These are phyloP conservation scores for Acer yangbiense DNA, from an alignment of 345 rosid species.

Conservation along the genomic window DNA sequence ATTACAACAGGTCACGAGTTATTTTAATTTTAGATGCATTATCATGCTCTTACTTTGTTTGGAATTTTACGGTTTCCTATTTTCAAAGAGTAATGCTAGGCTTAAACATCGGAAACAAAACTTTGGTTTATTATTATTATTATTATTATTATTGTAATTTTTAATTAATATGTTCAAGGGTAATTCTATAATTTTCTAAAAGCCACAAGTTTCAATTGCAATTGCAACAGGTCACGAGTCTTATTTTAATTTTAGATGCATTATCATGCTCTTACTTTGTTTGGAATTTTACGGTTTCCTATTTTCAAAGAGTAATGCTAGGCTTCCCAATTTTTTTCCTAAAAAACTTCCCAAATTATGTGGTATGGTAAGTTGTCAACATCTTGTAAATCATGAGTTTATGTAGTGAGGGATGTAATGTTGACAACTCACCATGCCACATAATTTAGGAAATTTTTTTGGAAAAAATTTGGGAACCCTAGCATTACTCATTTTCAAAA, in stretches of 20 bases:
- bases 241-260: background rate
- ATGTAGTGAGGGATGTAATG: no score
- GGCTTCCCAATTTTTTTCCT: no score
- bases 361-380: no score
- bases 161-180: background rate
- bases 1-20: background rate
- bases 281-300: background rate
- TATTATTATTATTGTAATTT: background rate
- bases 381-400: no score
- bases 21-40: background rate
- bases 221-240: background rate
- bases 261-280: background rate
- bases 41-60: background rate
- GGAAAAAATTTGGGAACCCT: no score
- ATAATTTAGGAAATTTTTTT: no score
- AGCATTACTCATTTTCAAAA: background rate
- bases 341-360: no score
- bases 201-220: background rate
- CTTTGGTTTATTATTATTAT: no score
- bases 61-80: background rate
- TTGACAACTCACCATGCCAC: no score
- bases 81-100: no score
- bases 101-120: no score
- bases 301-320: no score
- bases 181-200: background rate